Percentiles rank a stretch among this genome's conserved stretches.
Conservation (phyloP, 2,329 filamentous ascomycete species). For the Fusarium palustre region DNA sequence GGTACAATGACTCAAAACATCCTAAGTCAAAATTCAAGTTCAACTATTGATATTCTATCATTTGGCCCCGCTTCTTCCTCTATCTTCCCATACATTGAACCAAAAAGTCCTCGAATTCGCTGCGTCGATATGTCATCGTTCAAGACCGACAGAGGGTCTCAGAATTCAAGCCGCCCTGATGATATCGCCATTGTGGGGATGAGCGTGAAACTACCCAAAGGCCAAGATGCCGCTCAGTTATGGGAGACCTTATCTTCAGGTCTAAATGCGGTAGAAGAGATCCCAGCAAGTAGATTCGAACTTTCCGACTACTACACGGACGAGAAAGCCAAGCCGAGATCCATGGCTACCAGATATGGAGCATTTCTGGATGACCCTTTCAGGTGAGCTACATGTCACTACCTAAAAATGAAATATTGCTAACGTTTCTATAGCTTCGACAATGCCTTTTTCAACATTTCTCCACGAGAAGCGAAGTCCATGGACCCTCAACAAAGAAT, state of each 20-base stretch:
- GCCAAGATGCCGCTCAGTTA: neutral
- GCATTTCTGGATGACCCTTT: conserved; percentile 4
- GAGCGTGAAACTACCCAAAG: neutral
- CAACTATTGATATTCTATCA: neutral
- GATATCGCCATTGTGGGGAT: conserved; percentile 9
- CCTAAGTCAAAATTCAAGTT: neutral
- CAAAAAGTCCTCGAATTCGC: neutral
- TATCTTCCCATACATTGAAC: neutral
- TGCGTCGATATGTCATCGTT: neutral
- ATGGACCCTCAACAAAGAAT: conserved; percentile 6
- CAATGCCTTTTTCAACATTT: conserved; percentile 9
- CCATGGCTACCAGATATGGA: neutral
- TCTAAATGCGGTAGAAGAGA: neutral
- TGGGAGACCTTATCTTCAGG: neutral
- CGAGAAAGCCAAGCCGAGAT: neutral
- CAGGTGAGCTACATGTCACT: neutral
- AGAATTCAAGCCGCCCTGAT: neutral
- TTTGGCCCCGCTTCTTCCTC: neutral
- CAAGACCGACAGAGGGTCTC: neutral
- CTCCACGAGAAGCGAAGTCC: neutral
- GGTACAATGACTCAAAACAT: neutral
- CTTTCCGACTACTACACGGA: neutral
- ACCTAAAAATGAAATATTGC: neutral
- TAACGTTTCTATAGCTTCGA: neutral
- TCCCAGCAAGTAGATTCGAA: neutral